phyloP scores from a whole-genome alignment of 768 basidiomycete species.

The Sporobolomyces phaffii region DNA sequence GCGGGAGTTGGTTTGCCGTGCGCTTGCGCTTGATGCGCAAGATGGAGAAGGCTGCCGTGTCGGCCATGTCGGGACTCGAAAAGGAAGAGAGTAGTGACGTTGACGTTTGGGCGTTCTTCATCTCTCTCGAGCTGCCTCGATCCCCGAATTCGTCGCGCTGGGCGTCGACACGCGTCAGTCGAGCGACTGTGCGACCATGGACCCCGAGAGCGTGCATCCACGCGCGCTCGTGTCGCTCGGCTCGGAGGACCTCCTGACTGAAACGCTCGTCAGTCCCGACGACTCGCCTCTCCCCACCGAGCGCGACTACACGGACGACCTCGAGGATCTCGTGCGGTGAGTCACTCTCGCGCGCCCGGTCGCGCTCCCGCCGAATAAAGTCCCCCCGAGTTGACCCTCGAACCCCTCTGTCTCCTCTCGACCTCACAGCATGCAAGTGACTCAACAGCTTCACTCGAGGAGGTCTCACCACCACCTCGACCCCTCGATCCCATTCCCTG shows the following conservation, averaged over 20 bases:
- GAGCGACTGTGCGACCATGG: too few relatives aligned
- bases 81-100: too few relatives aligned
- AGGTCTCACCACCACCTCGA: background rate
- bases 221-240: background rate
- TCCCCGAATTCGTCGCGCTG: too few relatives aligned
- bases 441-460: constrained; percentile 8
- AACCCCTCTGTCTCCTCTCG: background rate
- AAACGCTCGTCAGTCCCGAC: background rate
- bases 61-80: background rate
- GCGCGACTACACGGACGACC: constrained; percentile 23
- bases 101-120: too few relatives aligned
- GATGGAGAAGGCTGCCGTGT: constrained; percentile 17
- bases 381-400: too few relatives aligned
- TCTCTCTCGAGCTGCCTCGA: background rate
- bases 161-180: background rate
- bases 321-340: constrained; percentile 25
- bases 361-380: too few relatives aligned
- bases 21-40: constrained; percentile 38
- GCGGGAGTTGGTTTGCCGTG: constrained; percentile 21
- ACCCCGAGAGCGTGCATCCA: background rate
- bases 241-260: constrained; percentile 14
- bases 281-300: background rate
- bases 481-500: too few relatives aligned
- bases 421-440: constrained; percentile 10
- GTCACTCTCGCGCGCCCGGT: background rate